Base-by-base conservation (phyloP, 176 grass and related monocot species). In the Oryza punctata region DNA sequence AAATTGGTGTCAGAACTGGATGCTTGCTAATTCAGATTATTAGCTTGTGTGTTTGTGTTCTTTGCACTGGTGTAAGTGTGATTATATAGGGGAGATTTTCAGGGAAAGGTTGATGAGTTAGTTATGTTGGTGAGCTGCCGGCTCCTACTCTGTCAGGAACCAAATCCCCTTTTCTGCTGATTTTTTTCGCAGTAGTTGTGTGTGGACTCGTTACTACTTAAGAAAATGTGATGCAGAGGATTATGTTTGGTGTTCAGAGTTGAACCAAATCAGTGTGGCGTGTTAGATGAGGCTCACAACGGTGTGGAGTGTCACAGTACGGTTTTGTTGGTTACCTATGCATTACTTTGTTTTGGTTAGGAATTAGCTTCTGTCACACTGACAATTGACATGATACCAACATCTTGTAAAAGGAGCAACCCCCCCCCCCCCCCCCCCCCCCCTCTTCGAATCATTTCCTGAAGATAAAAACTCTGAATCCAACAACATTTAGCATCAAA, bases 101-200 rank as follows among this genome's bases (percentile, higher is more conserved):
- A 61, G 38, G 60, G 66, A n/a, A 73, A 45, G 67, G 49, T 73
- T 67, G 33, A 40, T 23, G 40, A 37, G 79, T 82, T 83, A 61
- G 84, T 60, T 21, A 60, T 28, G 45, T 78, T 69, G 88, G 79
- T 90, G 74, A 83, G 37, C 88, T 67, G 68, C 79, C 41, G 19
- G 59, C 78, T 83, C 88, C 88, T 85, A 81, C 59, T 81, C 60
- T 85, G 35, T 23, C 46, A 6, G 5, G 7, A 67, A 74, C 67
- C 35, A 11, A 7, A 18, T 29, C 6, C 9, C 7, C 35, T 63
- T 63, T 80, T 65, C 2, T 3, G 25, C 47, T 65, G 6, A 40
- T 66, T 59, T 82, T 82, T 15, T 24, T 8, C 59, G 29, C 19
- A 73, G 46, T 25, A 76, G 88, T 82, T 32, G 67, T 13, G 50